phyloP scores from a whole-genome alignment of 768 basidiomycete species.

The Mycena venus region DNA sequence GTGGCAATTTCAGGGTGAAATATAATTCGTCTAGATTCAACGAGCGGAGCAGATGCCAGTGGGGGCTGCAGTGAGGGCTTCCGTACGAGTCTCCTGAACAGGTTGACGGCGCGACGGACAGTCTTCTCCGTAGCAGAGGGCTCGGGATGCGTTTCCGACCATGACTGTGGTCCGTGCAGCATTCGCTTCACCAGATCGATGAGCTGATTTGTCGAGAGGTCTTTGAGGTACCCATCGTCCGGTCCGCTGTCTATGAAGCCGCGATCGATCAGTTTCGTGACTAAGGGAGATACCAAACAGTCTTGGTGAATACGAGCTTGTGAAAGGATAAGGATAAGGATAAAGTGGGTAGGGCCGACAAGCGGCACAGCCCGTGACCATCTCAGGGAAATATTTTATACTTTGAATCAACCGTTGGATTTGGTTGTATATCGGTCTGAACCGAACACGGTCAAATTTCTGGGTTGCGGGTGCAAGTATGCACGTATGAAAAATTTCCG shows the following conservation, averaged over 20 bases:
- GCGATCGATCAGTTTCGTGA: not conserved
- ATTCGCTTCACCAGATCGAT: not conserved
- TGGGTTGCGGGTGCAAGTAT: no score
- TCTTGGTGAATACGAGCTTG: not conserved
- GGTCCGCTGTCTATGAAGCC: constrained; percentile 12
- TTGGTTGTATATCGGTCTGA: no score
- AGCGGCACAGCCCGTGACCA: no score
- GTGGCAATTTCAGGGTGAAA: not conserved
- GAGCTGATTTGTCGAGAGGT: constrained; percentile 6
- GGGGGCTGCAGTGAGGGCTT: no score
- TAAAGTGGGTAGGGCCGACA: no score
- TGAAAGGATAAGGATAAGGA: no score
- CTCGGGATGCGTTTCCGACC: not conserved
- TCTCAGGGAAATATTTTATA: no score
- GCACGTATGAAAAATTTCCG: no score
- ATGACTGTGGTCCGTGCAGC: not conserved
- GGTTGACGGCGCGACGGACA: not conserved
- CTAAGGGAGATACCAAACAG: not conserved
- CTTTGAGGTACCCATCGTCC: not conserved
- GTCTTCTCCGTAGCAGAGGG: not conserved
- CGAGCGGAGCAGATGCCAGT: not conserved
- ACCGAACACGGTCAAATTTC: no score
- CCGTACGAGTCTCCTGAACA: not conserved
- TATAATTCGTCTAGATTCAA: not conserved
- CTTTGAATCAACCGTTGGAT: no score